Base-by-base conservation (phyloP, 2,329 filamentous ascomycete genomes). In the Pleurostoma richardsiae region DNA sequence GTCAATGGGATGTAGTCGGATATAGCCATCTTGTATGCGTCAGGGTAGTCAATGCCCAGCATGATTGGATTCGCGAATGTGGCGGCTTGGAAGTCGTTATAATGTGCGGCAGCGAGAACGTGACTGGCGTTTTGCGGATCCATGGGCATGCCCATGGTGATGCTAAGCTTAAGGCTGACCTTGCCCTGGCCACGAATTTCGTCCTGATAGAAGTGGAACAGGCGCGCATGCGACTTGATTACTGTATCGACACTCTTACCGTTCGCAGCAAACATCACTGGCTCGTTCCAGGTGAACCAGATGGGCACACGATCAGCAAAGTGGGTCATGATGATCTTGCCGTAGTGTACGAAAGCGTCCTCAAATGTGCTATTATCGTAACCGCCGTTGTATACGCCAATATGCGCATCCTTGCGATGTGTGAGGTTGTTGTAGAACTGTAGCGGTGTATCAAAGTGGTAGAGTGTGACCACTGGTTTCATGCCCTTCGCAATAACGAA, bases 231-330 rank as follows among this genome's bases (percentile, higher is more conserved):
- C 0, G 75, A 65, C 47, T 72, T 72, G 50, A 77, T 52, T 8
- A 73, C 69, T 28, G 67, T 60, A 45, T 71, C 60, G 7, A 66
- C 59, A 3, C 60, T 57, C 10, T 66, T 65, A 2, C 69, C 68
- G 43, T 71, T 69, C 43, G 62, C 58, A 3, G 64, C 60, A 28
- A 67, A 66, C 2, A 74, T 54, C 0, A 74, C 60, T 3, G 74
- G 74, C 57, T 79, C 76, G 51, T 79, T 78, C 58, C 76, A 77
- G 1, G 74, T 78, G 53, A 71, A 73, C 72, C 73, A 79, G 4
- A 71, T 64, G 0, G 73, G 68, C 0, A 80, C 73, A 1, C 75
- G 67, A 46, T 78, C 70, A 4, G 72, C 72, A 51, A 71, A 79
- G 45, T 75, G 71, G 1, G 68, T 65, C 61, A 79, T 71, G 39